phyloP scores from a whole-genome alignment of 345 rosid species.

The Geranium brycei region DNA sequence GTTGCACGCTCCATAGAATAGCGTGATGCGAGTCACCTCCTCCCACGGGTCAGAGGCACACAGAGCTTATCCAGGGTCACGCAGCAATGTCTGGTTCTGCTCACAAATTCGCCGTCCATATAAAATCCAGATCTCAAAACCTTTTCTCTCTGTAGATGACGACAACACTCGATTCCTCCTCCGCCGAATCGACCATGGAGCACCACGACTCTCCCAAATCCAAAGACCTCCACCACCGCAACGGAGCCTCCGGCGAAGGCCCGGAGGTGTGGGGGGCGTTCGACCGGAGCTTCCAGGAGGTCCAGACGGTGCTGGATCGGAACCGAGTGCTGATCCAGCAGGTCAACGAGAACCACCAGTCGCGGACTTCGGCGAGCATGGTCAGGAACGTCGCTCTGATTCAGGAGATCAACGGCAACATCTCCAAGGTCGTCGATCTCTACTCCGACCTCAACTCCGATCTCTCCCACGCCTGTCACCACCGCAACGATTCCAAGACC shows the following conservation, averaged over 20 bases:
- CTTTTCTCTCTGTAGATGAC: too few relatives aligned
- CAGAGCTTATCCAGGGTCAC: too few relatives aligned
- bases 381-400: constrained; percentile 77
- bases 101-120: too few relatives aligned
- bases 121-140: too few relatives aligned
- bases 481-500: constrained; percentile 1
- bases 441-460: constrained; percentile 55
- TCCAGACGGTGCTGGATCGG: constrained; percentile 70
- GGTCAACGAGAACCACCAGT: constrained; percentile 83
- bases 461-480: constrained; percentile 31
- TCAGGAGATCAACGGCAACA: constrained; percentile 71
- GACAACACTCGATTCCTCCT: neutral
- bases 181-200: constrained; percentile 1
- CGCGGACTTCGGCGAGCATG: constrained; percentile 63
- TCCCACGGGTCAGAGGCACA: too few relatives aligned
- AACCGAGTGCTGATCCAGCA: constrained; percentile 70
- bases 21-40: too few relatives aligned
- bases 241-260: constrained; percentile 15
- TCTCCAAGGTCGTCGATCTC: constrained; percentile 61
- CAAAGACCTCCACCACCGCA: constrained; percentile 1
- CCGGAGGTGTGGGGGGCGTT: constrained; percentile 47
- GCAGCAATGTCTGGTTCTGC: too few relatives aligned
- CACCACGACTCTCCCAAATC: too few relatives aligned
- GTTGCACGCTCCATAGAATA: too few relatives aligned
- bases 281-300: constrained; percentile 42